These are phyloP conservation scores for Hansenula lynferdii DNA, from an alignment of 1,139 yeast genomes.

Conservation along the genomic window DNA sequence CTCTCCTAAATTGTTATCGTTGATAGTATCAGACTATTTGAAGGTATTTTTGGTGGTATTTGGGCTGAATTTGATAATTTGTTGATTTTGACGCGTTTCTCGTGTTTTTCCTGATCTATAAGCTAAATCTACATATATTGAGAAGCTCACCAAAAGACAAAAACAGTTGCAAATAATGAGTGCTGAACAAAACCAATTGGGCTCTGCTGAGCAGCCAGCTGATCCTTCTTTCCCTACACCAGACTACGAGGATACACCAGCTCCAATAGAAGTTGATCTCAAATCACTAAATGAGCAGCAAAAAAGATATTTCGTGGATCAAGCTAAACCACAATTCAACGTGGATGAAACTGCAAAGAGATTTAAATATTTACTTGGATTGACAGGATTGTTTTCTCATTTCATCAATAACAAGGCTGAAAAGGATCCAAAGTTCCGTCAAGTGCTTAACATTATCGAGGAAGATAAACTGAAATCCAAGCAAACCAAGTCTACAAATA, in stretches of 20 bases:
- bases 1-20: too few species aligned
- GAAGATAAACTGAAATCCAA: slow-evolving; percentile 17
- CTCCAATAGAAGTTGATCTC: background rate
- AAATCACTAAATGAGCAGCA: slow-evolving; percentile 17
- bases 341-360: slow-evolving; percentile 54
- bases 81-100: slow-evolving; percentile 1
- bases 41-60: too few species aligned
- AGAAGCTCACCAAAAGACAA: too few species aligned
- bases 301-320: slow-evolving; percentile 39
- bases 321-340: slow-evolving; percentile 44
- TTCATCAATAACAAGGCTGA: slow-evolving; percentile 64
- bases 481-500: slow-evolving; percentile 10
- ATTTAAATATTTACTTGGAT: slow-evolving; percentile 59
- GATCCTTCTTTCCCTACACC: slow-evolving; percentile 2
- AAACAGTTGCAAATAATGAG: too few species aligned
- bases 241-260: slow-evolving; percentile 6
- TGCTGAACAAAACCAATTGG: background rate
- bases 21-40: too few species aligned
- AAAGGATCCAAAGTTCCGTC: slow-evolving; percentile 53
- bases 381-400: slow-evolving; percentile 65
- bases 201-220: background rate
- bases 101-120: too few species aligned
- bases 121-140: too few species aligned
- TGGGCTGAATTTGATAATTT: too few species aligned
- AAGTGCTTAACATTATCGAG: slow-evolving; percentile 32